phyloP scores from a whole-genome alignment of 176 grass and related monocot species.

The Carex cristatella region DNA sequence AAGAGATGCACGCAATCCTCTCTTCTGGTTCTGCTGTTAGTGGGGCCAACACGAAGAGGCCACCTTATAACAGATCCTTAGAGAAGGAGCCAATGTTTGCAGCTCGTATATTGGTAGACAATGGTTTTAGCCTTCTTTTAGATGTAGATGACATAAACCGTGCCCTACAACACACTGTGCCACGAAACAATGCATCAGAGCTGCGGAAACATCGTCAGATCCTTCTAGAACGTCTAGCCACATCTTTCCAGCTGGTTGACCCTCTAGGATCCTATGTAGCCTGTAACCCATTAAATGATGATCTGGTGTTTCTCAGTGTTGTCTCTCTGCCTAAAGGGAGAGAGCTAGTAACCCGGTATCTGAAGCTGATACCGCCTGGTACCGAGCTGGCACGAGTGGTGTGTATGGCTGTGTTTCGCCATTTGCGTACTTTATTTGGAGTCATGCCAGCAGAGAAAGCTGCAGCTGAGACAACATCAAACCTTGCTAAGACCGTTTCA shows the following conservation, averaged over 20 bases:
- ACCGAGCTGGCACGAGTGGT: slow-evolving; percentile 29
- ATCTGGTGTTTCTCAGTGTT: slow-evolving; percentile 31
- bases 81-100: slow-evolving; percentile 37
- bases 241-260: slow-evolving; percentile 35
- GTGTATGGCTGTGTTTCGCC: slow-evolving; percentile 48
- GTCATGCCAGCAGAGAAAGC: slow-evolving; percentile 11
- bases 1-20: slow-evolving; percentile 13
- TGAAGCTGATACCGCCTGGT: slow-evolving; percentile 23
- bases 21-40: slow-evolving; percentile 23
- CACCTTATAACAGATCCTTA: slow-evolving; percentile 28
- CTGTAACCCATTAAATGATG: slow-evolving; percentile 26
- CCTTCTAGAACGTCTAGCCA: slow-evolving; percentile 29
- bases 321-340: slow-evolving; percentile 39
- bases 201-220: slow-evolving; percentile 28
- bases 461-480: slow-evolving; percentile 21
- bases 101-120: slow-evolving; percentile 31
- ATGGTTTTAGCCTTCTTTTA: slow-evolving; percentile 32
- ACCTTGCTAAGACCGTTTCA: slow-evolving; percentile 24
- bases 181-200: slow-evolving; percentile 7
- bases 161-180: slow-evolving; percentile 23
- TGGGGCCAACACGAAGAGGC: neutral
- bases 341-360: slow-evolving; percentile 28
- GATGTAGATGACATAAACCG: slow-evolving; percentile 42
- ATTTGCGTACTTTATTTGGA: slow-evolving; percentile 37
- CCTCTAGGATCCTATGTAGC: slow-evolving; percentile 24